Base-by-base conservation (phyloP, 768 basidiomycete genomes). In the Suillus spraguei region DNA sequence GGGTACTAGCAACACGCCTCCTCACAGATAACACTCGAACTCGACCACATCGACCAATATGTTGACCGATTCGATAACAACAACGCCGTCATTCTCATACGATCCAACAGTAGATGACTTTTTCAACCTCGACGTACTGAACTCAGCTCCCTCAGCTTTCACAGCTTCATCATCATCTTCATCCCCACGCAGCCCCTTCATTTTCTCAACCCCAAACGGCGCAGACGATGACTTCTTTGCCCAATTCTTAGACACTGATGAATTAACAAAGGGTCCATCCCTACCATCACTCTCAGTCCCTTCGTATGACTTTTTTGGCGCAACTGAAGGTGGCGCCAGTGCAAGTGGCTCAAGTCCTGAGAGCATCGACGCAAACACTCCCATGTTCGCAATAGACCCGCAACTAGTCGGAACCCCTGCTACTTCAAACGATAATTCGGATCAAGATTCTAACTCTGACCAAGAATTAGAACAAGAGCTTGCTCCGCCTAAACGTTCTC, bases 391-490 rank as follows among this genome's bases (percentile, higher is more conserved):
- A 53, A 93, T 94, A 71, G 89, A 94, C 72, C 91, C 92, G 0
- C 88, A 89, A 72, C 86, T 92, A 60, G 87, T 92, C 62, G 87
- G 81, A 46, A 88, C 89, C 0, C 88, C 89, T 5, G 73, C 87
- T 32, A 71, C 78, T 60, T 80, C 81, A 7, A 76, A 79, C 67
- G 63, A 70, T 68, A 73, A 65, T 77, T 85, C 68, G 75, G 81
- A 66, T 70, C 56, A 20, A 24, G 56, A 58, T 2, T 74, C 71
- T 63, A 75, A 64, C 70, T 85, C 79, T 64, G 80, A 46, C 44
- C n/a, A n/a, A 4, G 44, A 81, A 24, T 78, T 79, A 7, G 72
- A 73, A 16, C 65, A 66, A 52, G 65, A 65, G 10, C 50, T 33
- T 20, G 10, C 56, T 8, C 35, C 42, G 5, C 85, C 58, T 81